Conservation (phyloP, 164 flowering plant species). For the Vitis rotundifolia region DNA sequence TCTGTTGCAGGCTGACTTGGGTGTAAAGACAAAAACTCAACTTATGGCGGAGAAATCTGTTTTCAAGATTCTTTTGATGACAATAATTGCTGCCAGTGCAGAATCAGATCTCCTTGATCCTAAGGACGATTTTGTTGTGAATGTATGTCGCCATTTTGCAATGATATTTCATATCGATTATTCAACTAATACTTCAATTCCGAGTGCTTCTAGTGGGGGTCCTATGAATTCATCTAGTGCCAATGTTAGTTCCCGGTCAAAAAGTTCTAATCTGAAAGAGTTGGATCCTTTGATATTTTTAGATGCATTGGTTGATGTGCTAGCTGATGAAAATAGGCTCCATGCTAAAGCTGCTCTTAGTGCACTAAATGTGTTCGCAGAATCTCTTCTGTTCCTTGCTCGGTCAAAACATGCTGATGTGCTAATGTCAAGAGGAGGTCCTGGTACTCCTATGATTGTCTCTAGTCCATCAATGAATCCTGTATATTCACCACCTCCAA, state of each 20-base stretch:
- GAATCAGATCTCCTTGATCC: constrained; percentile 82
- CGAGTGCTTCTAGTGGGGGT: constrained; percentile 51
- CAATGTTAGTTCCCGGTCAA: constrained; percentile 42
- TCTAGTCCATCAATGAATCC: constrained; percentile 97
- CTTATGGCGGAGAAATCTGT: constrained; percentile 97
- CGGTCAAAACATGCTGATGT: constrained; percentile 76
- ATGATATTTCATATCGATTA: constrained; percentile 78
- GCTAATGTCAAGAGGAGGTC: constrained; percentile 72
- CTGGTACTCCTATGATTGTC: constrained; percentile 94
- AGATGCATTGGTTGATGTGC: constrained; percentile 94
- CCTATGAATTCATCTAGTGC: constrained; percentile 49
- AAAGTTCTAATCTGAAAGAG: constrained; percentile 75
- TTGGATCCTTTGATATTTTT: constrained; percentile 90
- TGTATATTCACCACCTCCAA: constrained; percentile 91
- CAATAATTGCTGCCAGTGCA: constrained; percentile 79
- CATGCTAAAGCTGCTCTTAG: constrained; percentile 89
- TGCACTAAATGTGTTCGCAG: constrained; percentile 82
- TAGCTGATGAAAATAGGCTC: constrained; percentile 87
- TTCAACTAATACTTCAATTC: constrained; percentile 35
- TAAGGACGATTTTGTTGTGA: constrained; percentile 77
- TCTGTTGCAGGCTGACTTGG: constrained; percentile 78
- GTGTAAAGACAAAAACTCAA: constrained; percentile 98
- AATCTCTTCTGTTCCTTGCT: constrained; percentile 87
- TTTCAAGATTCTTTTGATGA: constrained; percentile 85
- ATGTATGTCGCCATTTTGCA: constrained; percentile 95